Evolutionary conservation across 2,329 filamentous ascomycete species (phyloP).

Genomic region (Aaosphaeria arxii): DNA sequence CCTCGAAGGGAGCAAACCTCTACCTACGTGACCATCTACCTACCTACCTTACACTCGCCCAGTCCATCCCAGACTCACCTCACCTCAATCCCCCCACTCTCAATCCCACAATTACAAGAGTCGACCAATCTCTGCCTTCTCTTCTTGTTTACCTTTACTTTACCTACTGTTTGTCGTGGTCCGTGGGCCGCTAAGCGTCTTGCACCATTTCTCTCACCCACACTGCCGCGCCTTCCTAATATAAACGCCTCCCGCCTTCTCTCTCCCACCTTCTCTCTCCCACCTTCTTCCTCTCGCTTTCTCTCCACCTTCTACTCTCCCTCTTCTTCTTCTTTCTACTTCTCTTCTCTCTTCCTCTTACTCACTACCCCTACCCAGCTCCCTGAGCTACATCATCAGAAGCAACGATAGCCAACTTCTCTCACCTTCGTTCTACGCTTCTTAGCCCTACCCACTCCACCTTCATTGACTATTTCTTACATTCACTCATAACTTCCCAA

Average conservation of each 20-base stretch:
- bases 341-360: neutral
- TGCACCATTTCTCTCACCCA: neutral
- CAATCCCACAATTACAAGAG: no score
- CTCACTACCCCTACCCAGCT: neutral
- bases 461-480: neutral
- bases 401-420: no score
- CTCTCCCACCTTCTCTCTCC: neutral
- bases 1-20: no score
- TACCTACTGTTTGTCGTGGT: neutral
- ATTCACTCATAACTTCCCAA: neutral
- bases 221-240: no score
- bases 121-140: no score
- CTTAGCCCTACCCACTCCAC: neutral
- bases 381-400: neutral
- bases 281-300: neutral
- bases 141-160: no score
- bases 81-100: no score
- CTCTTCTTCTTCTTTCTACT: neutral
- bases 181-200: neutral
- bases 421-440: no score
- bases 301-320: neutral
- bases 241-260: neutral
- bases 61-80: no score
- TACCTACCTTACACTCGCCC: no score
- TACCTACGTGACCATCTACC: no score